Base-by-base conservation (phyloP, 805 yeast genomes). In the Hanseniaspora vineae region DNA sequence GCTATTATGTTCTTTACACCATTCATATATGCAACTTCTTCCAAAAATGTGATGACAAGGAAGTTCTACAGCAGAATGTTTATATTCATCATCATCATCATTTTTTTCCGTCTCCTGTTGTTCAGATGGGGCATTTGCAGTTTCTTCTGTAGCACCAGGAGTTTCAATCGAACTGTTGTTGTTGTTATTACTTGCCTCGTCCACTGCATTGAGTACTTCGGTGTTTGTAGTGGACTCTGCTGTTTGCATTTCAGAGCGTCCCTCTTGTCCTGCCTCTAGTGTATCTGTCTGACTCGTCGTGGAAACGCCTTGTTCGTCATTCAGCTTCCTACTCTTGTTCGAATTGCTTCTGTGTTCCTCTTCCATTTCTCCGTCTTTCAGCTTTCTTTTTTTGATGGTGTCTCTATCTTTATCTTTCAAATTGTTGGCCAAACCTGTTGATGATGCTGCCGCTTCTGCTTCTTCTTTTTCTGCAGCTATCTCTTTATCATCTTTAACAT, bases 21-120 rank as follows among this genome's bases (percentile, higher is more conserved):
- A 90, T 55, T 82, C 85, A 49, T 71, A 75, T 20, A 88, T 68
- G 67, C 98, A 90, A n/a, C 77, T 74, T 51, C 80, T 73, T 6
- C 98, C 97, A 68, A 92, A 90, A 0, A 79, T 59, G 59, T 90
- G 98, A 9, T 78, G 78, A 62, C 98, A 90, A 0, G 95, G 92
- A 74, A 90, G 70, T 49, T 73, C 67, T 1, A 84, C 70, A 0
- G 96, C 83, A 3, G 72, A 62, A 60, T 92, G 97, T 6, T 60
- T 57, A 53, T 67, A 73, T 11, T 49, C 50, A 17, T 55, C 55
- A n/a, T 42, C 47, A 6, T 35, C 49, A 19, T 48, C 53, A 6
- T 23, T 35, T 18, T 42, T 37, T 31, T 50, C 53, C 50, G 54
- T 48, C 46, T 23, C 29, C 29, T 23, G 29, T 5, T 23, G 6